Evolutionary conservation across 2,329 filamentous ascomycete species (phyloP), one percentile per base, ranked within the genome.

Genomic region (Mycosphaerella arachidis): DNA sequence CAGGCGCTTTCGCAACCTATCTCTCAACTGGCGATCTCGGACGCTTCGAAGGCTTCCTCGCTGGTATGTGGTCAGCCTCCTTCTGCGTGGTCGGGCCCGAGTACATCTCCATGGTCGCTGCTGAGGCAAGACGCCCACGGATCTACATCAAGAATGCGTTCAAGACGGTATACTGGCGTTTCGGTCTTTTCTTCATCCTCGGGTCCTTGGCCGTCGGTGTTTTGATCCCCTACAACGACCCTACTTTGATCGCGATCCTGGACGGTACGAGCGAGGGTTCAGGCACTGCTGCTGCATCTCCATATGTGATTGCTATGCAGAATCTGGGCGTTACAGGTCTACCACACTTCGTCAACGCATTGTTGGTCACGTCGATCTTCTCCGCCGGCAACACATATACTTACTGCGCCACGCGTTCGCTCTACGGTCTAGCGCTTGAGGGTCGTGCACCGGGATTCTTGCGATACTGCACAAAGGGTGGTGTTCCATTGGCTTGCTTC

Each of bases 401-500:
- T 9, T 83, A 82, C 72, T 80, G 77, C 55, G 79, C 79, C 0
- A 79, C 77, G 31, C 79, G 81, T 43, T 78, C 76, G 33, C 70
- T 83, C 27, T 82, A 82, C 67, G 76, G 78, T n/a, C 72, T 84
- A 13, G 74, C 81, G 0, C 74, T 82, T 4, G 79, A 83, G 59
- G 81, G 81, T 13, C 75, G 78, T 43, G 81, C 81, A 0, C 81
- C 81, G 0, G 74, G 72, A 45, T 70, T 87, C 69, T 77, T 88
- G 24, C 78, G 79, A 63, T 81, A 82, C 70, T 84, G 80, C 67
- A 88, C 81, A 13, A 79, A 77, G 63, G 79, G 80, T 9, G 86
- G 86, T 66, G 84, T 86, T 0, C 84, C 84, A 7, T 78, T 86
- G 62, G 84, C 79, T 67, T 80, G 79, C 64, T 83, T 85, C 71